Evolutionary conservation across 148 eudicot genomes (phyloP).

Genomic region (Cornus kousa): DNA sequence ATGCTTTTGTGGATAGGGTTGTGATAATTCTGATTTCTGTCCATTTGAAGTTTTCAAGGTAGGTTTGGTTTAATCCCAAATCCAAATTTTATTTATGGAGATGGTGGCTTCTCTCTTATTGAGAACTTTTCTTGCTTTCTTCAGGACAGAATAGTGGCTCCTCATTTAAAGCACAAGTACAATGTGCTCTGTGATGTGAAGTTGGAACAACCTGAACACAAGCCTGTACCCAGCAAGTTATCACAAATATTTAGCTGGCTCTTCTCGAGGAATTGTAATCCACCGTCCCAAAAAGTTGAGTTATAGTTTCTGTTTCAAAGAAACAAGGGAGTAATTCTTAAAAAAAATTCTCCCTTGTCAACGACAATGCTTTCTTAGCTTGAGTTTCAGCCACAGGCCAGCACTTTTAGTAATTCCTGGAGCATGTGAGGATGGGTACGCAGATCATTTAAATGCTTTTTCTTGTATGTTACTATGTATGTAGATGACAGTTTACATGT

Average conservation of each 20-base stretch:
- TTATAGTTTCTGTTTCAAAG: constrained; percentile 29
- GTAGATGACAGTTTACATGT: background rate
- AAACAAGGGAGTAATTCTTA: background rate
- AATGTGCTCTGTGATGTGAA: constrained; percentile 50
- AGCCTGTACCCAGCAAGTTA: constrained; percentile 37
- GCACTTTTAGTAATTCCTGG: background rate
- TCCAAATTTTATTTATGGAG: background rate
- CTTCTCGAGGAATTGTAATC: constrained; percentile 38
- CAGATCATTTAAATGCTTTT: background rate
- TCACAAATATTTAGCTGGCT: constrained; percentile 52
- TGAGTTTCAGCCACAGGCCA: background rate
- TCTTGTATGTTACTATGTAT: background rate
- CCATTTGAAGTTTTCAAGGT: constrained; percentile 93
- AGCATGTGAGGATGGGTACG: background rate
- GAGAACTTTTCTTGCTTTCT: background rate
- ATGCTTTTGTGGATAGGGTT: constrained; percentile 57
- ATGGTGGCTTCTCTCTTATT: background rate
- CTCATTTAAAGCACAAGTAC: constrained; percentile 75
- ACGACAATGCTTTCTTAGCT: constrained; percentile 4
- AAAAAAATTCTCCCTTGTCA: background rate
- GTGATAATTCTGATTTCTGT: constrained; percentile 72
- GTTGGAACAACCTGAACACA: constrained; percentile 21
- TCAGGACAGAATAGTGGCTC: constrained; percentile 70
- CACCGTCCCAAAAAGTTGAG: constrained; percentile 35
- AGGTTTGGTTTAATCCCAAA: constrained; percentile 5